Evolutionary conservation across 306 rosid species (phyloP).

Genomic region (Lablab purpureus): DNA sequence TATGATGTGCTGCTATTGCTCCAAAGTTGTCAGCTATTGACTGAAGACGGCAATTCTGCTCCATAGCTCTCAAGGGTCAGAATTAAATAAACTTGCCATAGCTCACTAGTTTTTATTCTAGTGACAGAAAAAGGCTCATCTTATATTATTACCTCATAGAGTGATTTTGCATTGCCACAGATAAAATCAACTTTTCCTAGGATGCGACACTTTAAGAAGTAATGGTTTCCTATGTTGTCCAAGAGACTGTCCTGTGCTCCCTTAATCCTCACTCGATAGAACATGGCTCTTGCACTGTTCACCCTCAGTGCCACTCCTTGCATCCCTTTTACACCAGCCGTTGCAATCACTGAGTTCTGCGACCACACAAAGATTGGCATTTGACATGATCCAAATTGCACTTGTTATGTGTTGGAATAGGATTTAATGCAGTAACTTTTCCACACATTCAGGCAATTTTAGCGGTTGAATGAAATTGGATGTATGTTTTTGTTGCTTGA

Average conservation of each 20-base stretch:
- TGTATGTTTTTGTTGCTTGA: neutral
- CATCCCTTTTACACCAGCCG: constrained; percentile 74
- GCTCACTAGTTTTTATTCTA: neutral
- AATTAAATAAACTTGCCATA: constrained; percentile 3
- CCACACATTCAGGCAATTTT: neutral
- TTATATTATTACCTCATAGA: constrained; percentile 65
- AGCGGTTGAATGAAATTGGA: neutral
- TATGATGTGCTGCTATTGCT: constrained; percentile 93
- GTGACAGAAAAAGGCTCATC: neutral
- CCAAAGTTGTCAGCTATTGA: constrained; percentile 69
- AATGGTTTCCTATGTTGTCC: constrained; percentile 80
- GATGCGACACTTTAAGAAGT: constrained; percentile 67
- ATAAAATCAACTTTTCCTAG: constrained; percentile 84
- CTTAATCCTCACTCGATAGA: constrained; percentile 65
- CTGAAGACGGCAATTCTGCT: constrained; percentile 70
- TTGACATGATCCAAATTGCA: neutral
- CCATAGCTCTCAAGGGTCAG: constrained; percentile 14
- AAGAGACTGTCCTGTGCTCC: constrained; percentile 91
- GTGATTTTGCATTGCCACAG: constrained; percentile 80
- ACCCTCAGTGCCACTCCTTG: constrained; percentile 92
- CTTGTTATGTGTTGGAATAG: neutral
- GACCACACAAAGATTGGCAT: neutral
- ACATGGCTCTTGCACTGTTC: constrained; percentile 78
- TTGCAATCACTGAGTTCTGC: constrained; percentile 82
- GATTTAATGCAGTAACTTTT: neutral